Evolutionary conservation across 345 rosid species (phyloP).

Genomic region (Ceriops decandra): DNA sequence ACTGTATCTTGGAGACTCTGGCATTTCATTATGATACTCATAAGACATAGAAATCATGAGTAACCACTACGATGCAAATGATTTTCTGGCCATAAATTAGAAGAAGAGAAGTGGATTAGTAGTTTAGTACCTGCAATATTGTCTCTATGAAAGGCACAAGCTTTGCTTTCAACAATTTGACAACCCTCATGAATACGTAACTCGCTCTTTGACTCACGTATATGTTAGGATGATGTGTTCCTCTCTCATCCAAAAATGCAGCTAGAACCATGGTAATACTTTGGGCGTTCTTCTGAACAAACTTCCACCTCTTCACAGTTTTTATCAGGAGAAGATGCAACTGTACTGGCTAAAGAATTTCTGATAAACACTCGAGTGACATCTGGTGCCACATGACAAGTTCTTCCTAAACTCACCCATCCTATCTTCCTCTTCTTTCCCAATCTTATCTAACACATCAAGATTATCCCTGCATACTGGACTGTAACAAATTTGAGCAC

Average conservation of each 20-base stretch:
- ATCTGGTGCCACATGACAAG: slow-evolving; percentile 78
- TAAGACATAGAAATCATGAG: slow-evolving; percentile 10
- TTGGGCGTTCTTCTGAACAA: slow-evolving; percentile 65
- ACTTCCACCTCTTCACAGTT: slow-evolving; percentile 94
- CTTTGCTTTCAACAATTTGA: slow-evolving; percentile 73
- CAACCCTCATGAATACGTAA: slow-evolving; percentile 88
- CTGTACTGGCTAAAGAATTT: slow-evolving; percentile 62
- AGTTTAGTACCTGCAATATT: slow-evolving; percentile 64
- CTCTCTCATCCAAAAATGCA: slow-evolving; percentile 94
- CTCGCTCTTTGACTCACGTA: slow-evolving; percentile 84
- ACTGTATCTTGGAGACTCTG: slow-evolving; percentile 88
- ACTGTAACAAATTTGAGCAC: slow-evolving; percentile 66
- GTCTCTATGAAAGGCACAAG: slow-evolving; percentile 84
- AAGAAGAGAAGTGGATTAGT: slow-evolving; percentile 1
- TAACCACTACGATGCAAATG: slow-evolving; percentile 1
- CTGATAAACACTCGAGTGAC: slow-evolving; percentile 69
- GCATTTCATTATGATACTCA: slow-evolving; percentile 16
- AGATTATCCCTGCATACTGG: slow-evolving; percentile 68
- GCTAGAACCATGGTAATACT: slow-evolving; percentile 65
- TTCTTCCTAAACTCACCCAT: slow-evolving; percentile 87
- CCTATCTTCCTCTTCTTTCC: slow-evolving; percentile 85
- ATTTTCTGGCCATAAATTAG: not conserved
- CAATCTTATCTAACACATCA: slow-evolving; percentile 69
- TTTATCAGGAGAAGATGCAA: slow-evolving; percentile 52
- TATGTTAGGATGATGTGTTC: slow-evolving; percentile 76